phyloP scores from a whole-genome alignment of 176 grass and related monocot genomes.

The Pontederia paniculata region DNA sequence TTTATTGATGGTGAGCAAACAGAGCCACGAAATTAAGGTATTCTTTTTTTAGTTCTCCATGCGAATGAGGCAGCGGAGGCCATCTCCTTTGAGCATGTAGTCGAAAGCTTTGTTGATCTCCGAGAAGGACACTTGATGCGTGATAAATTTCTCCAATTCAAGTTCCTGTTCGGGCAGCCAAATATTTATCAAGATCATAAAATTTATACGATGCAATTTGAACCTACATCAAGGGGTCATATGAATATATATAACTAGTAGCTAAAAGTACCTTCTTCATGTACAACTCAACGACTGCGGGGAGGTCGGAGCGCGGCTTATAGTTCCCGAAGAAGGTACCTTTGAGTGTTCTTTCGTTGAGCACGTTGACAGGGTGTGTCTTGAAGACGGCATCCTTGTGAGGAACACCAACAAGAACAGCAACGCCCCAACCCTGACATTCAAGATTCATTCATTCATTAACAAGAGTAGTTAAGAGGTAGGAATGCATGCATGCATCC shows the following conservation, averaged over 20 bases:
- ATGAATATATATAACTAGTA: background rate
- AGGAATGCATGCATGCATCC: background rate
- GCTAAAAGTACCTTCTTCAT: slow-evolving; percentile 9
- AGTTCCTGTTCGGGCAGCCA: too few species aligned
- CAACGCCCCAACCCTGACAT: slow-evolving; percentile 56
- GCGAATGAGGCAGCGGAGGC: slow-evolving; percentile 2
- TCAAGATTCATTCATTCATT: background rate
- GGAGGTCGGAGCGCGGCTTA: slow-evolving; percentile 68
- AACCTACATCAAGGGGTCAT: background rate
- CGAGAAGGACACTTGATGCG: background rate
- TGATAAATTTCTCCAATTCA: slow-evolving; percentile 7
- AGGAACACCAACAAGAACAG: slow-evolving; percentile 1
- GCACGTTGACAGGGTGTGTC: slow-evolving; percentile 68
- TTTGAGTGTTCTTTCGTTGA: slow-evolving; percentile 84
- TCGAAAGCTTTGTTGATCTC: slow-evolving; percentile 9
- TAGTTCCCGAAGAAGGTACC: slow-evolving; percentile 94
- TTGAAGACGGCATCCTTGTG: slow-evolving; percentile 42
- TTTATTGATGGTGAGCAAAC: too few species aligned
- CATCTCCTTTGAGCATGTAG: slow-evolving; percentile 1
- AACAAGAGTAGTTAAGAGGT: too few species aligned
- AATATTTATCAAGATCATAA: background rate
- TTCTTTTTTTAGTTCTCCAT: too few species aligned
- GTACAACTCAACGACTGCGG: slow-evolving; percentile 66
- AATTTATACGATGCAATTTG: too few species aligned
- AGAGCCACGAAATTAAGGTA: too few species aligned